Evolutionary conservation across 148 eudicot genomes (phyloP).

Genomic region (Rhododendron henanense): DNA sequence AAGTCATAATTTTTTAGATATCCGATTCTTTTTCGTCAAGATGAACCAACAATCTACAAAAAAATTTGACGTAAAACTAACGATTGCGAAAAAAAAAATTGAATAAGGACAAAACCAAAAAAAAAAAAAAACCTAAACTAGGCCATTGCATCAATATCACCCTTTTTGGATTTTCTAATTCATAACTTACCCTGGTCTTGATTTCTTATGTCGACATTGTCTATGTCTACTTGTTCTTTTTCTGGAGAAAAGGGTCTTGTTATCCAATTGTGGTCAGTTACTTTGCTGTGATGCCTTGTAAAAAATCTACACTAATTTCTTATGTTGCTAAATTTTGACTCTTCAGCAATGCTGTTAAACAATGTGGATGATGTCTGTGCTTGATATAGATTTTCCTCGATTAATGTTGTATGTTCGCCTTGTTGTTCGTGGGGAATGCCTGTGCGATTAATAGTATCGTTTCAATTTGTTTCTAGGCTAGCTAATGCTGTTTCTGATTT

Average conservation of each 20-base stretch:
- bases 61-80: no score
- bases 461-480: not conserved
- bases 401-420: not conserved
- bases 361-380: not conserved
- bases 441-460: not conserved
- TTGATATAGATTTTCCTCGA: not conserved
- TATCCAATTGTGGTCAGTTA: not conserved
- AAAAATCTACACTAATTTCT: not conserved
- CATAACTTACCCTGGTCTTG: not conserved
- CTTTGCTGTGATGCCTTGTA: not conserved
- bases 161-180: not conserved
- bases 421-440: not conserved
- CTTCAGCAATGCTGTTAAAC: not conserved
- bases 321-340: not conserved
- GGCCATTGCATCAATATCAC: not conserved
- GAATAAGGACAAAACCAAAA: no score
- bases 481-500: not conserved
- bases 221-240: not conserved
- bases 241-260: not conserved
- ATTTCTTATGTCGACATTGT: not conserved
- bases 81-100: no score
- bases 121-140: no score
- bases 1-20: no score
- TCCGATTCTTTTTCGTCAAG: not conserved
- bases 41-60: no score